Conservation (phyloP, 306 rosid species). For the Trifolium repens region DNA sequence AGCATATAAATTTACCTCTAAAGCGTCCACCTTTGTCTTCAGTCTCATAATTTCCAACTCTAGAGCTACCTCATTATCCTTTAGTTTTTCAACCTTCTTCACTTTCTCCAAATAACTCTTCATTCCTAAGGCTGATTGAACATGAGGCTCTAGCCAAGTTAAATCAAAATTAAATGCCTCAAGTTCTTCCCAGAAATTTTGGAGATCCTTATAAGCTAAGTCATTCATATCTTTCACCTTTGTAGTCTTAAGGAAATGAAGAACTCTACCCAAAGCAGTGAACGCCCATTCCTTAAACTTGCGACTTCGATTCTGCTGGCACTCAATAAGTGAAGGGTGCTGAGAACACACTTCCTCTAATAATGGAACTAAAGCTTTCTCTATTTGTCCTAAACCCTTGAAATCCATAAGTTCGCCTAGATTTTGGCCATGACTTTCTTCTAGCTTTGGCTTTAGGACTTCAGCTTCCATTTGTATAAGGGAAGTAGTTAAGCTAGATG, state of each 20-base stretch:
- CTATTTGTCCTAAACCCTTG: constrained; percentile 25
- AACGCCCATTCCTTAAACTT: constrained; percentile 41
- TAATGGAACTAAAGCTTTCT: constrained; percentile 35
- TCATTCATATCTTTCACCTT: constrained; percentile 28
- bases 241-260: constrained; percentile 33
- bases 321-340: constrained; percentile 38
- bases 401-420: constrained; percentile 11
- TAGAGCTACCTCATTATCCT: constrained; percentile 6
- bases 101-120: constrained; percentile 33
- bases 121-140: constrained; percentile 40
- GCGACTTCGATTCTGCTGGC: constrained; percentile 35
- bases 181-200: constrained; percentile 45
- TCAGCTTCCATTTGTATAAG: background rate
- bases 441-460: background rate
- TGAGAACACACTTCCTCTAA: constrained; percentile 37
- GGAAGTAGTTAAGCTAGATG: background rate
- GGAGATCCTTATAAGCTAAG: constrained; percentile 11
- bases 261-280: constrained; percentile 44
- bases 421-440: background rate
- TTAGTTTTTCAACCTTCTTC: background rate
- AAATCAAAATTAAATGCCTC: constrained; percentile 36
- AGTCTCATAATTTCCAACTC: constrained; percentile 33
- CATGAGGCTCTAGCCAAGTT: constrained; percentile 42
- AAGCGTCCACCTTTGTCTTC: constrained; percentile 20
- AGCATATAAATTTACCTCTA: background rate